phyloP scores from a whole-genome alignment of 116 monocot species.

The Trichopus zeylanicus region DNA sequence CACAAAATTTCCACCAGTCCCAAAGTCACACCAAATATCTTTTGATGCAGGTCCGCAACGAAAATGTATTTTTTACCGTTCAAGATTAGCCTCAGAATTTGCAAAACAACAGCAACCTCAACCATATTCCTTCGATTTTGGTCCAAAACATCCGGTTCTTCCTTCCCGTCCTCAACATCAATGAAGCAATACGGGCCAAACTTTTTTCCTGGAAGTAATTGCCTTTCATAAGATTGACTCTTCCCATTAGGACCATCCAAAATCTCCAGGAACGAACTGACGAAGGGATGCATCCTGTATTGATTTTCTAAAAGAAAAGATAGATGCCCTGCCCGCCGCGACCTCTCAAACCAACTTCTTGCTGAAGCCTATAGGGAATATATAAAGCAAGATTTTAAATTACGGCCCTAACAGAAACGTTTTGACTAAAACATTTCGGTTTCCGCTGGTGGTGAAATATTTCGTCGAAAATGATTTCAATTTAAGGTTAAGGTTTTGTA shows the following conservation, averaged over 20 bases:
- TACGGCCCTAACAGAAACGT: too few relatives aligned
- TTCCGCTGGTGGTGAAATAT: too few relatives aligned
- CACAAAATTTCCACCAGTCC: background rate
- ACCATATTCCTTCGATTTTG: constrained; percentile 19
- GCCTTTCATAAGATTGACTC: background rate
- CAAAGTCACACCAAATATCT: constrained; percentile 20
- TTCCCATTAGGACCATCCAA: constrained; percentile 30
- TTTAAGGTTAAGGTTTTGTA: too few relatives aligned
- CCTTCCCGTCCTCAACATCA: constrained; percentile 22
- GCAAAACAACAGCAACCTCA: constrained; percentile 22
- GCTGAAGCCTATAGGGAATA: too few relatives aligned
- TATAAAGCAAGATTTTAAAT: too few relatives aligned
- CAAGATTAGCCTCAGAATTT: constrained; percentile 23
- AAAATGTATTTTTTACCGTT: constrained; percentile 15
- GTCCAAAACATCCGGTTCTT: constrained; percentile 10
- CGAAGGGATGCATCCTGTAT: constrained; percentile 46
- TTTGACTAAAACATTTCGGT: too few relatives aligned
- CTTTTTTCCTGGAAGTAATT: constrained; percentile 20
- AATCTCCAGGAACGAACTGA: constrained; percentile 39
- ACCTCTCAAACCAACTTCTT: constrained; percentile 7
- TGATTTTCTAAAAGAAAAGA: constrained; percentile 34
- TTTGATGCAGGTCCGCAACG: too few relatives aligned
- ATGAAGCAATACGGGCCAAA: constrained; percentile 34
- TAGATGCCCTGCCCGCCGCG: constrained; percentile 17
- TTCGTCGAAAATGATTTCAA: too few relatives aligned